These are phyloP conservation scores for Amaranthus cruentus DNA, from an alignment of 148 eudicot species.

Conservation along the genomic window DNA sequence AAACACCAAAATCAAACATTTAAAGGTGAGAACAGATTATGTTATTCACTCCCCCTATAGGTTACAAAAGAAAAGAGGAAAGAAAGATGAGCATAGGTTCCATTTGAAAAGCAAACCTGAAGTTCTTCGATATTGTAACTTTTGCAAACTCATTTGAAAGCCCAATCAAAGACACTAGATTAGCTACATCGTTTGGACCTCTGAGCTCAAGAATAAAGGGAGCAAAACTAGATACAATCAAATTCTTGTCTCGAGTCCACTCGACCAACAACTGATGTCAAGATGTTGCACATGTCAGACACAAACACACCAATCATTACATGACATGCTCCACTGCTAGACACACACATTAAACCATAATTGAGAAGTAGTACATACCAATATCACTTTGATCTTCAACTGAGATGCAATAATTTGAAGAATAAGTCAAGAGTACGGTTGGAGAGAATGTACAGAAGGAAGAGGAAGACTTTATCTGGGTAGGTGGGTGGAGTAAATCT, in stretches of 20 bases:
- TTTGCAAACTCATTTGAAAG: constrained; percentile 71
- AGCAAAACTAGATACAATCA: constrained; percentile 78
- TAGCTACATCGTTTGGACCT: constrained; percentile 86
- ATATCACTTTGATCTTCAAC: too few relatives aligned
- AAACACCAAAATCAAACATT: background rate
- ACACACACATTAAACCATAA: too few relatives aligned
- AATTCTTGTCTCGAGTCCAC: constrained; percentile 87
- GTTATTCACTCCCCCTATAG: background rate
- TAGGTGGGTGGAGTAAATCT: too few relatives aligned
- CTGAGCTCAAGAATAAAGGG: constrained; percentile 72
- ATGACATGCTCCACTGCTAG: too few relatives aligned
- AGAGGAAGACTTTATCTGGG: too few relatives aligned
- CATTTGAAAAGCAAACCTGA: constrained; percentile 49
- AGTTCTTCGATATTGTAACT: constrained; percentile 75
- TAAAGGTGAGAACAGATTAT: background rate
- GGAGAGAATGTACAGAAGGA: too few relatives aligned
- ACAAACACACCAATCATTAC: too few relatives aligned
- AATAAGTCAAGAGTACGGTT: too few relatives aligned
- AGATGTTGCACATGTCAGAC: background rate
- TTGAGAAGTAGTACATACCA: too few relatives aligned
- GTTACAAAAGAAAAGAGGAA: background rate
- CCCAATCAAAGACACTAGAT: constrained; percentile 67
- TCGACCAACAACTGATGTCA: constrained; percentile 65
- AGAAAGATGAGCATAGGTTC: background rate
- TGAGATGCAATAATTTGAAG: too few relatives aligned